A percentile compares a stretch with the other conserved stretches of the same genome.
Evolutionary conservation across 1,284 basidiomycete genomes (phyloP).

Genomic region (Mycosarcoma mackinlayi): DNA sequence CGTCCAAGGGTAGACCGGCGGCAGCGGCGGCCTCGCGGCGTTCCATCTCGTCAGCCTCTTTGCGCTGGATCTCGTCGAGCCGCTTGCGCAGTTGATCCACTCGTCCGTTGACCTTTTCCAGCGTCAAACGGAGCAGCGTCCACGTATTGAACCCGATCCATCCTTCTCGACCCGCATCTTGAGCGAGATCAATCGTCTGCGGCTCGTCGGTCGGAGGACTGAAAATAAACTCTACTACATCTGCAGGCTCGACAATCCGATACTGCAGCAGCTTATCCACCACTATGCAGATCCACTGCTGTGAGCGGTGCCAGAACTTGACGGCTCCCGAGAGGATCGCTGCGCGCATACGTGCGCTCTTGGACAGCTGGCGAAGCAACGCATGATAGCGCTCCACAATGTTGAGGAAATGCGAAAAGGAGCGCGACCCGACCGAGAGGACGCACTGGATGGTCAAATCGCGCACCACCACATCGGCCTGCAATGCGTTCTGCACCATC

Average conservation of each 20-base stretch:
- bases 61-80: slow-evolving; percentile 46
- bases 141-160: slow-evolving; percentile 64
- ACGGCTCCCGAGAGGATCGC: slow-evolving; percentile 77
- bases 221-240: slow-evolving; percentile 90
- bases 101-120: slow-evolving; percentile 67
- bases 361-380: slow-evolving; percentile 79
- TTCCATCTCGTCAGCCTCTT: slow-evolving; percentile 49
- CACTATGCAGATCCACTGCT: slow-evolving; percentile 73
- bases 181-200: not conserved
- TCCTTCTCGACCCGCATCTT: slow-evolving; percentile 28
- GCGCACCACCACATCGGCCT: slow-evolving; percentile 76
- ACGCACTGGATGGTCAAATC: slow-evolving; percentile 89
- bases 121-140: slow-evolving; percentile 56
- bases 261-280: slow-evolving; percentile 99
- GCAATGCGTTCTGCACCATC: slow-evolving; percentile 61
- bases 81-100: slow-evolving; percentile 62
- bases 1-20: slow-evolving; percentile 30
- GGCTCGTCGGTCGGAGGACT: slow-evolving; percentile 51
- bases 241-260: slow-evolving; percentile 92
- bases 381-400: slow-evolving; percentile 94
- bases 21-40: slow-evolving; percentile 46
- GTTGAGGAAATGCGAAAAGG: slow-evolving; percentile 97
- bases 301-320: slow-evolving; percentile 78
- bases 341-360: slow-evolving; percentile 71
- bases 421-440: slow-evolving; percentile 88